These are phyloP conservation scores for Ampelomyces quisqualis DNA, from an alignment of 2,329 filamentous ascomycete species.

Conservation along the genomic window DNA sequence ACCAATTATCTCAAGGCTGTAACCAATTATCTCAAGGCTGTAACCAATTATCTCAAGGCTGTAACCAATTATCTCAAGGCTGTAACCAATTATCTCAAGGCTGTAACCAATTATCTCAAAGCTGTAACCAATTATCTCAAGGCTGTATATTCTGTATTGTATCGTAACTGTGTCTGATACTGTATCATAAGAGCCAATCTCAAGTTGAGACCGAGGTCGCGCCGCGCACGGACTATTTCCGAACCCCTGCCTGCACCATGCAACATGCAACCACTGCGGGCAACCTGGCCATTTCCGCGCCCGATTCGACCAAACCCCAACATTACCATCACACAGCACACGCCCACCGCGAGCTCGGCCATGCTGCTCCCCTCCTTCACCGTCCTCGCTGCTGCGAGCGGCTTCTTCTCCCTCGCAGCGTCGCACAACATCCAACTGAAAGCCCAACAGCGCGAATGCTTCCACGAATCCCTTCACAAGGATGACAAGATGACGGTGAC, in stretches of 20 bases:
- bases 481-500: constrained; percentile 99
- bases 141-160: too few relatives aligned
- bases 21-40: too few relatives aligned
- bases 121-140: too few relatives aligned
- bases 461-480: constrained; percentile 87
- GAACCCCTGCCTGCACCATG: constrained; percentile 18
- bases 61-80: too few relatives aligned
- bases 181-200: too few relatives aligned
- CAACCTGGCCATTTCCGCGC: constrained; percentile 37
- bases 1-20: too few relatives aligned
- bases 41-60: too few relatives aligned
- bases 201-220: constrained; percentile 1
- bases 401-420: constrained; percentile 63
- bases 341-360: constrained; percentile 13
- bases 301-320: constrained; percentile 1
- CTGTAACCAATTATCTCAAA: too few relatives aligned
- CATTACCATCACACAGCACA: constrained; percentile 9
- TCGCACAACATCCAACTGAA: constrained; percentile 96
- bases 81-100: too few relatives aligned
- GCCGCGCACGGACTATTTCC: constrained; percentile 12
- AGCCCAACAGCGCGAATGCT: constrained; percentile 93
- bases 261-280: constrained; percentile 29
- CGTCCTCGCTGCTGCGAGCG: constrained; percentile 50
- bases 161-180: too few relatives aligned
- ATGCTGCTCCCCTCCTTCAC: constrained; percentile 43